Conservation (phyloP, 176 grass and related monocot species). For the Thinopyrum elongatum region DNA sequence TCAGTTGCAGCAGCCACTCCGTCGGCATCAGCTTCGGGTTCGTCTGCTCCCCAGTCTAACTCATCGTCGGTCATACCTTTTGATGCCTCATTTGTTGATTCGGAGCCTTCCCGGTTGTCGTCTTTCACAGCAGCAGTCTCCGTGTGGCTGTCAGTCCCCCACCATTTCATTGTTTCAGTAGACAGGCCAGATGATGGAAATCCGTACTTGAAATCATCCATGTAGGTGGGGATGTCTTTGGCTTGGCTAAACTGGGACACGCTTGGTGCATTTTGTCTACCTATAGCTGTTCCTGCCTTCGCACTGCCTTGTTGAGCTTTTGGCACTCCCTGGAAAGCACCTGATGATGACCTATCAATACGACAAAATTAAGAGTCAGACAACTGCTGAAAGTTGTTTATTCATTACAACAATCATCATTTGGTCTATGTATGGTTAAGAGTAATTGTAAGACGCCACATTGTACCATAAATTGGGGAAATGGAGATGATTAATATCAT, state of each 20-base stretch:
- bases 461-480: not conserved
- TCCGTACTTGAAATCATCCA: conserved; percentile 91
- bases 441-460: not conserved
- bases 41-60: conserved; percentile 58
- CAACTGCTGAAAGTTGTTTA: not conserved
- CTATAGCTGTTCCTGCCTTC: conserved; percentile 27
- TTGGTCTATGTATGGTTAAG: not conserved
- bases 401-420: conserved; percentile 25
- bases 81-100: conserved; percentile 38
- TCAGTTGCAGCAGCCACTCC: conserved; percentile 13
- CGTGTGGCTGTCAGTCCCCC: conserved; percentile 43
- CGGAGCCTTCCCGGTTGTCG: conserved; percentile 24
- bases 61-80: conserved; percentile 52
- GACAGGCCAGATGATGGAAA: conserved; percentile 75
- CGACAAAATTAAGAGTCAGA: conserved; percentile 28
- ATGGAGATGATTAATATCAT: not conserved
- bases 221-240: conserved; percentile 74
- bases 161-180: conserved; percentile 67
- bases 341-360: conserved; percentile 29
- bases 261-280: conserved; percentile 37
- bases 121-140: conserved; percentile 40
- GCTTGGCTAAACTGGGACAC: conserved; percentile 48
- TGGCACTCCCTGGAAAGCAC: conserved; percentile 32
- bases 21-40: conserved; percentile 32
- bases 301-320: conserved; percentile 46